Evolutionary conservation across 2,329 filamentous ascomycete species (phyloP), one percentile per base, ranked within the genome.

Genomic region (Aspergillus awamori): DNA sequence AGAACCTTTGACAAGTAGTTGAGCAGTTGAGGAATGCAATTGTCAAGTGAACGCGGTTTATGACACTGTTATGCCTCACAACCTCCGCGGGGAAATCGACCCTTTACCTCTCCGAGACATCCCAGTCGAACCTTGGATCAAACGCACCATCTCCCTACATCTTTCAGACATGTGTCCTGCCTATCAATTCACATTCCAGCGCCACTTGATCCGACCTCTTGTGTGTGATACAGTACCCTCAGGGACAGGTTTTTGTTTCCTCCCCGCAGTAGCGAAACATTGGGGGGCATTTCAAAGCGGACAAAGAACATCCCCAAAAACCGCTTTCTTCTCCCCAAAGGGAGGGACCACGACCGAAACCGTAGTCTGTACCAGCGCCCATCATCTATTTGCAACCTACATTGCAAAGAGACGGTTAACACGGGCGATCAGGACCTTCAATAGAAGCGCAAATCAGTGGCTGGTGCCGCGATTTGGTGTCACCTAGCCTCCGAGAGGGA

Each of bases 281-380:
- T 75, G 86, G 86, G 88, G 87, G 89, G 89, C 87, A 78, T 73
- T 72, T 17, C 6, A 74, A 83, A 88, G 84, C 91, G 91, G 85
- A 90, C 91, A 96, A 97, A 97, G 87, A 79, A 93, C 92, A 89
- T 96, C 92, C 84, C 83, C 84, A 96, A 97, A 97, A 96, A 87
- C 87, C 92, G 91, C 30, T 51, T 33, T 51, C 47, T 33, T 51
- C 86, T 86, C 83, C 77, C 76, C 72, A 38, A 52, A 48, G 49
- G 38, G 53, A 33, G 53, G 60, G 26, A 20, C 47, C 10, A 33
- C 26, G 26, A 51, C 15, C 15, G 26, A 51, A 17, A 51, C 30
- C 47, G 15, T 51, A 17, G 47, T 17, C 47, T 28, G 26, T 51
- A 30, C 83, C 84, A 80, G 84, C 83, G 86, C 81, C 86, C 83